phyloP scores from a whole-genome alignment of 257 asterid species.

The Cynanchum wilfordii region DNA sequence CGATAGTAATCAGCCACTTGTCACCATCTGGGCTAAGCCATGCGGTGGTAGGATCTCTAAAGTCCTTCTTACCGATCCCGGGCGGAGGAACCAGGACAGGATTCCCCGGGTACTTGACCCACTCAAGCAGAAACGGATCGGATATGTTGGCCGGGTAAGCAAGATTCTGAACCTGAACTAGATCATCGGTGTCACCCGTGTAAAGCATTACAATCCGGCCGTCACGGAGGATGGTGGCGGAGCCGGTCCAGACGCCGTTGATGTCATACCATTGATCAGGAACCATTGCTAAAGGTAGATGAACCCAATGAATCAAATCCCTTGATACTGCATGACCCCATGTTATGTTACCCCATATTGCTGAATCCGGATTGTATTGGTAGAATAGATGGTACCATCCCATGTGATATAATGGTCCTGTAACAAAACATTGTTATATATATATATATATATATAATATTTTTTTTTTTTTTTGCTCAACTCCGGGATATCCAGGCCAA shows the following conservation, averaged over 20 bases:
- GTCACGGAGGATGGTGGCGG: slow-evolving; percentile 70
- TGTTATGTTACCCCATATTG: slow-evolving; percentile 74
- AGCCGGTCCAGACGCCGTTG: slow-evolving; percentile 89
- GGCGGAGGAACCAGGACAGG: slow-evolving; percentile 80
- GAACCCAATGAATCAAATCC: slow-evolving; percentile 72
- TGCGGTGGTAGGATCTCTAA: slow-evolving; percentile 83
- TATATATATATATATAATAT: no score
- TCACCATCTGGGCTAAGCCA: slow-evolving; percentile 55
- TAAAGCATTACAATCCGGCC: slow-evolving; percentile 66
- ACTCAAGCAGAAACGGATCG: slow-evolving; percentile 64
- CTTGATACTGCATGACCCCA: slow-evolving; percentile 88
- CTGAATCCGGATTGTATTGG: slow-evolving; percentile 77
- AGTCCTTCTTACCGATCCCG: slow-evolving; percentile 56
- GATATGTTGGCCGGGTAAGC: slow-evolving; percentile 74
- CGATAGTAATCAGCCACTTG: slow-evolving; percentile 60
- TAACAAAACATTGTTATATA: neutral
- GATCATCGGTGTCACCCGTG: slow-evolving; percentile 57
- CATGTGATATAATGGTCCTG: slow-evolving; percentile 73
- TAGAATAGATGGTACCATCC: slow-evolving; percentile 91
- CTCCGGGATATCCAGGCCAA: no score
- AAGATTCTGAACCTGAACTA: slow-evolving; percentile 70
- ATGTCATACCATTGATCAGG: slow-evolving; percentile 69
- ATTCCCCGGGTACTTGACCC: slow-evolving; percentile 62
- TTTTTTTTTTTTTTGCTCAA: no score
- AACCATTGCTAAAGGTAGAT: slow-evolving; percentile 64